Percentiles rank a stretch among this genome's conserved stretches.
Evolutionary conservation across 371 early-diverging fungal species (phyloP).

Genomic region (Mortierella sp.): DNA sequence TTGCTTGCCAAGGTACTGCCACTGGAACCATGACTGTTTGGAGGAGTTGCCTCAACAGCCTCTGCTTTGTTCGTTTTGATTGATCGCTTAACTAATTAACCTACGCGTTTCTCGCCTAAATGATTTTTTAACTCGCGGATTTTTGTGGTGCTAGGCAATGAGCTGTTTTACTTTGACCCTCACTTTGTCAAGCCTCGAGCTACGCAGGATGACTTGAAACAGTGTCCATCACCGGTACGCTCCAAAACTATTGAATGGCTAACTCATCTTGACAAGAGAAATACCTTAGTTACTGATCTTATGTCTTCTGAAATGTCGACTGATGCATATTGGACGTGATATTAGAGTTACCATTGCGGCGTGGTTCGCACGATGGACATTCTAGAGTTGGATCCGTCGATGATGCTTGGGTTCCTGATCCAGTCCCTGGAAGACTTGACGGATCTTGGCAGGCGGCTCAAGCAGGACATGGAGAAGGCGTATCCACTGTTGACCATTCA

Average conservation of each 20-base stretch:
- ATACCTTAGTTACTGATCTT: too few relatives aligned
- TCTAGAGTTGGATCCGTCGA: conserved; percentile 89
- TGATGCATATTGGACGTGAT: too few relatives aligned
- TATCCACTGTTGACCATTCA: conserved; percentile 30
- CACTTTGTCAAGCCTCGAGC: conserved; percentile 85
- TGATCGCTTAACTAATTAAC: not conserved
- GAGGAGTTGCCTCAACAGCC: too few relatives aligned
- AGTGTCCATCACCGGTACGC: conserved; percentile 59
- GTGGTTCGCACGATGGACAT: conserved; percentile 78
- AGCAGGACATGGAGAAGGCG: conserved; percentile 33
- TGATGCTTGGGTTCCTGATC: conserved; percentile 92
- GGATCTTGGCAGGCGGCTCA: conserved; percentile 60
- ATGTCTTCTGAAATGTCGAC: too few relatives aligned
- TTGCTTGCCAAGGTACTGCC: conserved; percentile 27
- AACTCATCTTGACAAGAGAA: too few relatives aligned
- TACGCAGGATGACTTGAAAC: conserved; percentile 60
- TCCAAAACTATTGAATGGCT: too few relatives aligned
- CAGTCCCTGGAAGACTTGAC: conserved; percentile 67
- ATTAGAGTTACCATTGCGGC: conserved; percentile 85
- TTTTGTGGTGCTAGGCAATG: conserved; percentile 60
- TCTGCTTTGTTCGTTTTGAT: conserved; percentile 66
- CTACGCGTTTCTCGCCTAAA: too few relatives aligned
- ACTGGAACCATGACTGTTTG: too few relatives aligned
- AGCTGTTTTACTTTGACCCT: conserved; percentile 92
- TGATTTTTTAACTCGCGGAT: too few relatives aligned